Conservation (phyloP, 148 eudicot species). For the Spergularia marina region DNA sequence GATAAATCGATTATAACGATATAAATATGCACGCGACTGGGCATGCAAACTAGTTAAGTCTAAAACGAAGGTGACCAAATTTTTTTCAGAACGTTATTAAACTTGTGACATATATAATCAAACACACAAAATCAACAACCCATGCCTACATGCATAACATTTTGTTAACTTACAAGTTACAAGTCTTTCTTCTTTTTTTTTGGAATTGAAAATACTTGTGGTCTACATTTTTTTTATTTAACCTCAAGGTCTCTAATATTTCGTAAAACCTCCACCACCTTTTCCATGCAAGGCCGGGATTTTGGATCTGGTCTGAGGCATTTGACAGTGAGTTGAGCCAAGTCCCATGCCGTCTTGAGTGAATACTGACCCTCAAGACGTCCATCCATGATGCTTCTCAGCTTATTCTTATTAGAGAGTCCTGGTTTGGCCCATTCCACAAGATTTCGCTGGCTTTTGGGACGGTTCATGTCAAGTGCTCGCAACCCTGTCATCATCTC, state of each 20-base stretch:
- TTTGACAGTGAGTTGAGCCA: constrained; percentile 44
- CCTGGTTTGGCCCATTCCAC: constrained; percentile 52
- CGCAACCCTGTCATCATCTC: constrained; percentile 70
- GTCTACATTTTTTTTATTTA: constrained; percentile 4
- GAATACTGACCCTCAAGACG: constrained; percentile 63
- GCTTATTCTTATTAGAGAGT: constrained; percentile 41
- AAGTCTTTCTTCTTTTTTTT: no score
- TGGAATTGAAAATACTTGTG: no score
- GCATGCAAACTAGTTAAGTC: no score
- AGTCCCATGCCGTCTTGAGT: constrained; percentile 41
- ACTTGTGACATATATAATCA: no score
- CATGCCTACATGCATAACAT: no score
- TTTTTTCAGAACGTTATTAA: no score
- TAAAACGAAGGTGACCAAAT: no score
- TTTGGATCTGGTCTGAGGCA: constrained; percentile 44
- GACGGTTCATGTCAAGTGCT: constrained; percentile 51
- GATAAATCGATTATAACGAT: no score
- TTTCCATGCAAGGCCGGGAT: constrained; percentile 60
- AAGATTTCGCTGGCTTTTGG: constrained; percentile 43
- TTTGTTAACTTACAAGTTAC: no score
- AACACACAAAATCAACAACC: no score
- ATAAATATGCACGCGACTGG: no score
- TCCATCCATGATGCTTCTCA: constrained; percentile 53
- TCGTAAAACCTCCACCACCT: constrained; percentile 36
- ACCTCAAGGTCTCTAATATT: constrained; percentile 23